Evolutionary conservation across 352 stramenopile genomes (phyloP).

Genomic region (Phytophthora aleatoria): DNA sequence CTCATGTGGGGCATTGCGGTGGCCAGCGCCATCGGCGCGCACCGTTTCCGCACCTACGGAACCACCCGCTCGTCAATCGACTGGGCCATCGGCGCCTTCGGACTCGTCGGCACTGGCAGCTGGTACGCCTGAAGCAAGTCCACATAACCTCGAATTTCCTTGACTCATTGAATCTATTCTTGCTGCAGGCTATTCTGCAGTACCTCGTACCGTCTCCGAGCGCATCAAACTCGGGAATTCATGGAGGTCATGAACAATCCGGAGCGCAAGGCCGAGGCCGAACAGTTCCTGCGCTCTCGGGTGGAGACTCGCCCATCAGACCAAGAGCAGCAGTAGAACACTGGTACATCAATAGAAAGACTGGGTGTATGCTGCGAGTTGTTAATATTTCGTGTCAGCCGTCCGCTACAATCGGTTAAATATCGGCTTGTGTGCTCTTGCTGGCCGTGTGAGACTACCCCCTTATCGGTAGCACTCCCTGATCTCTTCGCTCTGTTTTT

Average conservation of each 20-base stretch:
- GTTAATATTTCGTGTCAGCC: conserved; percentile 40
- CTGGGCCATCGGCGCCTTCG: conserved; percentile 69
- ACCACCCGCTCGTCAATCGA: conserved; percentile 66
- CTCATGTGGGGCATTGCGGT: conserved; percentile 82
- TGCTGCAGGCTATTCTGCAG: conserved; percentile 62
- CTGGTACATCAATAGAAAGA: neutral
- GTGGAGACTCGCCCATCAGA: conserved; percentile 37
- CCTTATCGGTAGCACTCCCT: conserved; percentile 6
- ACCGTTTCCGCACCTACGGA: conserved; percentile 72
- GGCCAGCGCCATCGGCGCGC: conserved; percentile 58
- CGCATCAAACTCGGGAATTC: conserved; percentile 73
- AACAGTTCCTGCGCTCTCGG: conserved; percentile 75
- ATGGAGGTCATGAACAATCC: conserved; percentile 89
- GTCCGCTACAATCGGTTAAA: conserved; percentile 28
- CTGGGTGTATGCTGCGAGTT: conserved; percentile 17
- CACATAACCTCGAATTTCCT: neutral
- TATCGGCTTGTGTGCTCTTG: conserved; percentile 35
- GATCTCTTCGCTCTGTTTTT: conserved; percentile 6
- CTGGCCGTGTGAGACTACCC: conserved; percentile 18
- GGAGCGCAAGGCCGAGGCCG: conserved; percentile 66
- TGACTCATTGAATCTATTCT: neutral
- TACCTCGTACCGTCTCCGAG: conserved; percentile 51
- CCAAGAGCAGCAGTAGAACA: conserved; percentile 17
- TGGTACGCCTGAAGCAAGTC: conserved; percentile 40
- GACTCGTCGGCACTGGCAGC: conserved; percentile 48